Evolutionary conservation across 805 yeast species (phyloP), one percentile per base, ranked within the genome.

Genomic region (Scheffersomyces amazonensis): DNA sequence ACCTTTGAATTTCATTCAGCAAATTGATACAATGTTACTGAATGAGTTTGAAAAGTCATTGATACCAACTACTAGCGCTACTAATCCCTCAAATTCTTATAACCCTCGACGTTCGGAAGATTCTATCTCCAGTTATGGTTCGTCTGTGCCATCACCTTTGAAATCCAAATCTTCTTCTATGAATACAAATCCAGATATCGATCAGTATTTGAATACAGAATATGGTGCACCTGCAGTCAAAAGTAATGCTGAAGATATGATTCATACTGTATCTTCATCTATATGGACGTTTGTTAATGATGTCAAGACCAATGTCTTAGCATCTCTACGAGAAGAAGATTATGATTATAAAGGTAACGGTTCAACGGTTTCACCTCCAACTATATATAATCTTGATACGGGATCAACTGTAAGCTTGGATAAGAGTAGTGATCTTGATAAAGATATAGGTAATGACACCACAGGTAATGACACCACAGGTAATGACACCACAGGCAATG

Each of bases 11-110:
- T 65, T 81, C 36, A 68, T 83, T 33, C 87, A 80, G 47, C 87
- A 80, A 44, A 73, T 83, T 50, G 91, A 83, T 54, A 78, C 75
- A 37, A 65, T 81, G 57, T 62, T 83, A 22, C 87, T 79, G 51
- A 75, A 71, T 40, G 89, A 83, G 53, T 66, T 83, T 40, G 89
- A 82, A 46, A 78, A 73, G 44, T 56, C 63, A 2, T 39, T 60
- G n/a, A 35, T 43, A 15, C 21, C 7, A 8, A 36, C 22, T 20
- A 32, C 16, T 11, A 16, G 21, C 16, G 22, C 11, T 10, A 20
- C 34, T 13, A 25, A 32, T 12, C 32, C 11, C 29, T 29, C 21
- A 30, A 34, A 22, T 31, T 23, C 21, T 13, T 31, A 37, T 18
- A 39, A 30, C 30, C 22, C 36, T 17, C 40, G 59, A 21, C 36